phyloP scores from a whole-genome alignment of 1,284 basidiomycete species.

The Ustilago loliicola region DNA sequence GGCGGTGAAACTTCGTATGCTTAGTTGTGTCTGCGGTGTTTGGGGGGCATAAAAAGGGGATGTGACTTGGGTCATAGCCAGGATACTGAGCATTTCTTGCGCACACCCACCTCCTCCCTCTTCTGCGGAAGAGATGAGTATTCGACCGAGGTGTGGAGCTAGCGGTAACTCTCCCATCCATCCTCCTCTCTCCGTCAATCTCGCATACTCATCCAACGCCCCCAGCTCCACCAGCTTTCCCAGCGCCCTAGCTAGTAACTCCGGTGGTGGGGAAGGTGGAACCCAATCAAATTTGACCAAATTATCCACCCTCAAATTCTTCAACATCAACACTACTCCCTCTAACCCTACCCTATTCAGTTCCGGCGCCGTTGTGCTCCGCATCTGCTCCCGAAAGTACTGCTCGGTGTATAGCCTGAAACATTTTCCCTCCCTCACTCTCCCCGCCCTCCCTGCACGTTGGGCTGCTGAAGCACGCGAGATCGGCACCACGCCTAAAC shows the following conservation, averaged over 20 bases:
- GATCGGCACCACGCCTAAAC: conserved; percentile 65
- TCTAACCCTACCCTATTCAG: conserved; percentile 89
- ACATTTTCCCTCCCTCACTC: conserved; percentile 83
- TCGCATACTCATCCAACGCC: conserved; percentile 73
- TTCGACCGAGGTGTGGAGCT: conserved; percentile 75
- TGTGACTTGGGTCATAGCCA: conserved; percentile 85
- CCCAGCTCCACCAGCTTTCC: conserved; percentile 75
- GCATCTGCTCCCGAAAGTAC: conserved; percentile 75
- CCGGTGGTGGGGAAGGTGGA: conserved; percentile 82
- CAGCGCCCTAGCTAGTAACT: conserved; percentile 84
- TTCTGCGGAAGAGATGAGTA: conserved; percentile 47
- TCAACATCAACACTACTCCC: conserved; percentile 89
- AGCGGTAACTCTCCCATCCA: conserved; percentile 75
- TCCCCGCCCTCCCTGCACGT: conserved; percentile 71
- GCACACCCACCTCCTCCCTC: conserved; percentile 78
- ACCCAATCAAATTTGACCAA: conserved; percentile 90
- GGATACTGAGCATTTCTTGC: conserved; percentile 92
- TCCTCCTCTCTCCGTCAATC: conserved; percentile 73
- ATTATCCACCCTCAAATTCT: conserved; percentile 88
- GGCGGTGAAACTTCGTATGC: conserved; percentile 92
- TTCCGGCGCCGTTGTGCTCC: conserved; percentile 84
- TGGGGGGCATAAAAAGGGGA: conserved; percentile 57
- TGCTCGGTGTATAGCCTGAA: conserved; percentile 88
- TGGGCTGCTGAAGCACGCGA: conserved; percentile 71
- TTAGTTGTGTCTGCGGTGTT: conserved; percentile 86